Evolutionary conservation across 2,329 filamentous ascomycete species (phyloP), one percentile per base, ranked within the genome.

Genomic region (Calonectria pteridis): DNA sequence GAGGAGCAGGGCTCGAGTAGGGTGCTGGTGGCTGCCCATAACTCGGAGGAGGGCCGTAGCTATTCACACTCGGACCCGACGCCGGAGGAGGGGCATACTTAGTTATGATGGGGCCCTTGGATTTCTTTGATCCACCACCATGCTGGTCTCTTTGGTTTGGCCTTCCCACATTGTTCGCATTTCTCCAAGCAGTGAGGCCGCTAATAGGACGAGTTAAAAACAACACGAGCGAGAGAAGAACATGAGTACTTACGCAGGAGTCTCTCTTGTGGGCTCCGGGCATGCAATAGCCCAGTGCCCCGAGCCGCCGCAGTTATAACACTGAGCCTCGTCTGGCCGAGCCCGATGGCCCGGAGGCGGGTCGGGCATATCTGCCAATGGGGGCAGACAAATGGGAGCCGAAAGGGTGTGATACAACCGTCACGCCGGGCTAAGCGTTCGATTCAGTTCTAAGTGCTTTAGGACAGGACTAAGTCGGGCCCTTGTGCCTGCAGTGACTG

Each of bases 201-300:
- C 84, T 84, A 40, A 64, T 67, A 10, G 65, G 23, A 64, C 76
- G 33, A 74, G 74, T 72, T 73, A 73, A 67, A 53, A 62, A 29
- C 28, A 33, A 31, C 28, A 37, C 33, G 74, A 50, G 26, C 35
- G 66, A 71, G 23, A 23, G 67, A 40, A 23, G 51, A 58, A 65
- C 49, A 59, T 10, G 43, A 64, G 40, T 51, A 87, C 89, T 88
- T 86, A 91, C 89, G 86, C 87, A 76, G 87, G 87, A 58, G 86
- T 85, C 76, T 83, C 81, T 74, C 88, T 83, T 29, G 87, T 88
- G 28, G 87, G 85, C 73, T 89, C 86, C 10, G 88, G 89, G 78
- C 89, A 91, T 64, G 88, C 88, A 67, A 90, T 82, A 16, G 88
- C 84, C 84, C 88, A 90, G 78, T 91, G 89, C 5, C 87, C 87